Evolutionary conservation across 371 early-diverging fungal genomes (phyloP), one percentile per base, ranked within the genome.

Genomic region (Pancytospora epiphaga): DNA sequence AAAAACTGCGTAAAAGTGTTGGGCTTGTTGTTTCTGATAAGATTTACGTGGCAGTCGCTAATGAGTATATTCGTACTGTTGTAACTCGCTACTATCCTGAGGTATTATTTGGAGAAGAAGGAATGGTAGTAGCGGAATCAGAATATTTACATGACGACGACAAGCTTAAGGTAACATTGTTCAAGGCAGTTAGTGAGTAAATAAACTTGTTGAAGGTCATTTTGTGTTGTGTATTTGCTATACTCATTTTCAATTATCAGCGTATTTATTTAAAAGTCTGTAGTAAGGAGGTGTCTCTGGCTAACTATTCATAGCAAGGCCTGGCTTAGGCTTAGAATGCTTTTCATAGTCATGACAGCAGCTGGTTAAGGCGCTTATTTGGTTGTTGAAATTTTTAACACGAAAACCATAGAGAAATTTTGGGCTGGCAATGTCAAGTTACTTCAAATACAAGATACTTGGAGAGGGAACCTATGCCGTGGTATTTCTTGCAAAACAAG

Each of bases 1-100:
- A 98, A 84, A 88, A 92, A 74, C 83, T 94, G 72, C 87, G 98
- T 78, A 98, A 96, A 86, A 90, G 91, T 86, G 85, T 83, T 38
- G 76, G 73, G 0, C 62, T 81, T 2, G 54, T 52, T 12, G 57
- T 77, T 0, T 32, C 50, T 18, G 80, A 81, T 58, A 61, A 50
- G 29, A 77, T 76, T 9, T 19, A 47, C 25, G 65, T 76, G 9
- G 52, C 62, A 30, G 27, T 70, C 29, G 61, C 52, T 12, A 65
- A 58, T 47, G 19, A 54, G 2, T 39, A 70, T 2, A 6, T 74
- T 12, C 56, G 63, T 25, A 15, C 34, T 19, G 47, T 57, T 52
- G 50, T 54, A 9, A 25, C 6, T 2, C 49, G 47, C 37, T 37
- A 61, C 39, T 74, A 64, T 66, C 25, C 58, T 62, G 39, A 61